These are phyloP conservation scores for Drechslerella dactyloides DNA, from an alignment of 2,329 filamentous ascomycete genomes.

Conservation along the genomic window DNA sequence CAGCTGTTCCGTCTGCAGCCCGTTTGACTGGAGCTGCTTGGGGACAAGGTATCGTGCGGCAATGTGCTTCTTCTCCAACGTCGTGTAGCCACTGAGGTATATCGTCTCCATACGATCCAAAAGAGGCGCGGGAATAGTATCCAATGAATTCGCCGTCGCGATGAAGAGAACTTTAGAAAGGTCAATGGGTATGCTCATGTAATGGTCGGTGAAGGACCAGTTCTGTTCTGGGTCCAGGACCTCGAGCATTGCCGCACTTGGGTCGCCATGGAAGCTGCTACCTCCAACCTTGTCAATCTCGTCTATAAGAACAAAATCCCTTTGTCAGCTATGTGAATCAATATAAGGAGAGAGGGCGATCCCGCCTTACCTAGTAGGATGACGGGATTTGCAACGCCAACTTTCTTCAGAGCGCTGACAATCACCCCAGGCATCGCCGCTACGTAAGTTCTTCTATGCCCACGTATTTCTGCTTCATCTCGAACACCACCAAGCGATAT, in stretches of 20 bases:
- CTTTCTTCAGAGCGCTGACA: constrained; percentile 91
- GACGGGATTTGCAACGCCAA: constrained; percentile 92
- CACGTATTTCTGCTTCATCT: constrained; percentile 95
- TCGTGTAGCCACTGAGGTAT: constrained; percentile 90
- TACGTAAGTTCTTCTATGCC: constrained; percentile 93
- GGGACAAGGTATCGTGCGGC: constrained; percentile 91
- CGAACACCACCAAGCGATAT: constrained; percentile 95
- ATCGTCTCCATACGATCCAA: constrained; percentile 98
- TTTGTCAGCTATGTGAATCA: not conserved
- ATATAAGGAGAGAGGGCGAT: constrained; percentile 13
- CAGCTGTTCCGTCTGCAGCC: constrained; percentile 77
- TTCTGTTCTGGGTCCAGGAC: constrained; percentile 98
- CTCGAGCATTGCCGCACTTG: constrained; percentile 95
- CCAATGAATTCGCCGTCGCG: constrained; percentile 90
- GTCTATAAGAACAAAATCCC: constrained; percentile 61
- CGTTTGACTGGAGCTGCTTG: constrained; percentile 92
- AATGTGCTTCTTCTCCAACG: constrained; percentile 94
- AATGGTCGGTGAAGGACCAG: constrained; percentile 91
- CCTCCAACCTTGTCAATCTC: constrained; percentile 97
- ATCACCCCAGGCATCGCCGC: constrained; percentile 98
- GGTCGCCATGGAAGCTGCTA: constrained; percentile 91
- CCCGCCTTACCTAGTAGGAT: constrained; percentile 69
- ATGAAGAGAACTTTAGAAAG: constrained; percentile 97
- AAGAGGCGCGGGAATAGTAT: constrained; percentile 91
- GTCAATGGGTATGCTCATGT: constrained; percentile 93